Evolutionary conservation across 257 asterid genomes (phyloP).

Genomic region (Verbena officinalis): DNA sequence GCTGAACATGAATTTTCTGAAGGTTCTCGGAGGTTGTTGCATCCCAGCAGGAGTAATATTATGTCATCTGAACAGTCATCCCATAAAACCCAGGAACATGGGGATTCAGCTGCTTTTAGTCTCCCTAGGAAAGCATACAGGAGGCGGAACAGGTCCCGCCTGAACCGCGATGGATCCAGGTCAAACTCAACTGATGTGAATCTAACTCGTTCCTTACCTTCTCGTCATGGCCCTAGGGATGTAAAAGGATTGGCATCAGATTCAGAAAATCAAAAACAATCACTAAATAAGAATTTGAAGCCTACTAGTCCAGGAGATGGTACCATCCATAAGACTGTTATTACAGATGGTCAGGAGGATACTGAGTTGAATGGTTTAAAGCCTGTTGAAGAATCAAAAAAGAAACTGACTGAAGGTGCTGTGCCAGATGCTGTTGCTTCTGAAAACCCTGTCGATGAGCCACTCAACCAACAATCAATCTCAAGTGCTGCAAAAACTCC

Average conservation of each 20-base stretch:
- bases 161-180: slow-evolving; percentile 67
- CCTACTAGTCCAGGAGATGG: slow-evolving; percentile 46
- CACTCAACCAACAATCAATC: slow-evolving; percentile 41
- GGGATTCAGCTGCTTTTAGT: slow-evolving; percentile 58
- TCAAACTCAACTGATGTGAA: slow-evolving; percentile 61
- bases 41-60: slow-evolving; percentile 44
- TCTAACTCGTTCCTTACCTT: slow-evolving; percentile 55
- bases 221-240: slow-evolving; percentile 48
- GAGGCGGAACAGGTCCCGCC: slow-evolving; percentile 67
- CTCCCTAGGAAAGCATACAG: slow-evolving; percentile 73
- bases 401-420: slow-evolving; percentile 39
- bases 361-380: slow-evolving; percentile 42
- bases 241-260: slow-evolving; percentile 43
- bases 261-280: slow-evolving; percentile 39
- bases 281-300: slow-evolving; percentile 36
- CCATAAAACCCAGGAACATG: slow-evolving; percentile 49
- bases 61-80: slow-evolving; percentile 46
- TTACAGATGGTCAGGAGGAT: slow-evolving; percentile 41
- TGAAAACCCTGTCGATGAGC: slow-evolving; percentile 37
- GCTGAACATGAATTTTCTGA: slow-evolving; percentile 65
- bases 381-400: slow-evolving; percentile 45
- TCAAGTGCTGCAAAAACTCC: slow-evolving; percentile 41
- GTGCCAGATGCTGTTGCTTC: slow-evolving; percentile 44
- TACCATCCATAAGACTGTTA: slow-evolving; percentile 38
- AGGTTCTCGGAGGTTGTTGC: slow-evolving; percentile 52